Evolutionary conservation across 169 alveolate genomes (phyloP).

Genomic region (Plasmodium knowlesi): DNA sequence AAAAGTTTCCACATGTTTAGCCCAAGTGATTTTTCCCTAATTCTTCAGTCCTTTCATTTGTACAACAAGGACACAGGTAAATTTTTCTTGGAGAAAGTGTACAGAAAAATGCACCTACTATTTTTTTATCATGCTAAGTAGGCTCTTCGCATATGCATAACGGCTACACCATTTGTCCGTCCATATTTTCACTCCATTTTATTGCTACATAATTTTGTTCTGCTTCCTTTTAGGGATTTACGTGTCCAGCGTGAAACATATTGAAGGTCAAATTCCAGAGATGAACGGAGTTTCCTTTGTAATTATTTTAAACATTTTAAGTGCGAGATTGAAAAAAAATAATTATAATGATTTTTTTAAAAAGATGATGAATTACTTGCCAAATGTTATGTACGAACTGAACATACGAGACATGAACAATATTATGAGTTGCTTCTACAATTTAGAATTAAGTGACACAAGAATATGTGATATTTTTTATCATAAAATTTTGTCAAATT

Average conservation of each 20-base stretch:
- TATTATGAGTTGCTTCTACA: constrained; percentile 37
- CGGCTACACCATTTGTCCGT: not conserved
- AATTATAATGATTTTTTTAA: constrained; percentile 45
- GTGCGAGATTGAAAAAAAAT: constrained; percentile 53
- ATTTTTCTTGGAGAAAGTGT: not conserved
- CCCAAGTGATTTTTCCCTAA: constrained; percentile 24
- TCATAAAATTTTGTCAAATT: constrained; percentile 40
- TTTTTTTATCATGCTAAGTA: not conserved
- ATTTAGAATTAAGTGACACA: constrained; percentile 43
- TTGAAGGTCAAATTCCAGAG: constrained; percentile 22
- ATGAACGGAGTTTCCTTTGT: constrained; percentile 62
- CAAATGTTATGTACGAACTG: constrained; percentile 60
- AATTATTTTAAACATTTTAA: constrained; percentile 47
- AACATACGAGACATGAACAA: constrained; percentile 48
- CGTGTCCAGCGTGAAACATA: constrained; percentile 31
- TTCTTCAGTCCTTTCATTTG: constrained; percentile 67
- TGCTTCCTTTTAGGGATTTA: constrained; percentile 17
- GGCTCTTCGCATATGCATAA: not conserved
- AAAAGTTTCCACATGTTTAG: constrained; percentile 36
- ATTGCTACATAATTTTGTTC: not conserved
- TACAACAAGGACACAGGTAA: constrained; percentile 71
- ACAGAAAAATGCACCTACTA: not conserved
- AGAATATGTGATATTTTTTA: constrained; percentile 52
- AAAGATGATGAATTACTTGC: constrained; percentile 58
- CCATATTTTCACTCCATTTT: not conserved